Evolutionary conservation across 768 basidiomycete genomes (phyloP), one percentile per base, ranked within the genome.

Genomic region (Cubamyces lactineus): DNA sequence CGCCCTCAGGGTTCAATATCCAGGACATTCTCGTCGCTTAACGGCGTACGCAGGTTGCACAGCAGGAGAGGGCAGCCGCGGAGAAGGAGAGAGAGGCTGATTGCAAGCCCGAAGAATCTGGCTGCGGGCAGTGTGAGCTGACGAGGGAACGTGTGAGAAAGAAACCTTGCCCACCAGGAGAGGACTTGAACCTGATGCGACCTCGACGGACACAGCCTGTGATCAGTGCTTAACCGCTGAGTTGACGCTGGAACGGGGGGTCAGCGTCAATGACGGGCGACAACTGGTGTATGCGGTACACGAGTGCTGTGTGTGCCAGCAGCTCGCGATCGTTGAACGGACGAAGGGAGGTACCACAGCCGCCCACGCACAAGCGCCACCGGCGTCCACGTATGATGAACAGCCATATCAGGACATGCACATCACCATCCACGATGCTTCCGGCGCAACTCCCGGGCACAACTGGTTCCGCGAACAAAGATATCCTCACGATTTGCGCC

Each of bases 11-110:
- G 71, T 84, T 82, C 68, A 76, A 72, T n/a, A 89, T 69, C 88
- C 87, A 88, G 42, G 87, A 89, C 89, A 89, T 90, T 60, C 26
- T 45, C 40, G 53, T 45, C 40, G 53, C 53, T 30, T 47, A 50
- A 23, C 8, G 11, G 34, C 15, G 3, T 34, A 53, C 50, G 45
- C 16, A 16, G 28, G 17, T 21, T 43, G 57, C 41, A 16, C 34
- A 62, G 49, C 49, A 57, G 46, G 30, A 39, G 46, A 12, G 34
- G 34, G 34, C 21, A 28, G 47, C 28, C 39, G 63, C 40, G n/a
- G 38, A 53, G 52, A 54, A 55, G 53, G 17, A 47, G 26, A 47
- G 26, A 54, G 59, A 53, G 52, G 47, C 45, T 53, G 52, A 54
- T 59, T 41, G 59, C 59, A 52, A 61, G 60, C 47, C 53, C 46